These are phyloP conservation scores for Chalara sp. DNA, from an alignment of 2,329 filamentous ascomycete species.

Conservation along the genomic window DNA sequence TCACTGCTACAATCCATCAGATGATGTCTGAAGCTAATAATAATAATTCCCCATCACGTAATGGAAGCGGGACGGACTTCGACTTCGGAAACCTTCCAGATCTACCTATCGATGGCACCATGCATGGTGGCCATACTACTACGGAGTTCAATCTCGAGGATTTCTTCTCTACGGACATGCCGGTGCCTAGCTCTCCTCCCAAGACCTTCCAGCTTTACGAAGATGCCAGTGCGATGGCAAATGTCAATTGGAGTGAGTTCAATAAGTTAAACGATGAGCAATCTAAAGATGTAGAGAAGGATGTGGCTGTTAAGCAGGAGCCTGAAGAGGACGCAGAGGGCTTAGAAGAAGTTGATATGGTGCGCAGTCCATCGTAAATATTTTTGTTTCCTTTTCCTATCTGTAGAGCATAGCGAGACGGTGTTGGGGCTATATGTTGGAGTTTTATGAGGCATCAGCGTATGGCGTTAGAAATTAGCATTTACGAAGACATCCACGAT, in stretches of 20 bases:
- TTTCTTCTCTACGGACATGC: conserved; percentile 35
- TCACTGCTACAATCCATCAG: conserved; percentile 26
- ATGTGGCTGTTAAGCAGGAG: conserved; percentile 17
- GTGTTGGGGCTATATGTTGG: too few relatives aligned
- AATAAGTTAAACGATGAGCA: conserved; percentile 9
- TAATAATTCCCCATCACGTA: conserved; percentile 17
- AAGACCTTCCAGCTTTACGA: conserved; percentile 28
- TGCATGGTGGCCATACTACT: conserved; percentile 6
- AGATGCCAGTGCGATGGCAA: conserved; percentile 10
- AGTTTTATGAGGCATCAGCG: too few relatives aligned
- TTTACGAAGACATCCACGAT: too few relatives aligned
- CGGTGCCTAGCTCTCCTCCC: conserved; percentile 39
- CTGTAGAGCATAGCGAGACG: too few relatives aligned
- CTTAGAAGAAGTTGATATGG: background rate
- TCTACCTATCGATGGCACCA: conserved; percentile 11
- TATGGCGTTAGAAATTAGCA: too few relatives aligned
- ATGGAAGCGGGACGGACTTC: conserved; percentile 12
- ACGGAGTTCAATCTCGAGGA: conserved; percentile 29
- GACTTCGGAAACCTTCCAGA: conserved; percentile 30
- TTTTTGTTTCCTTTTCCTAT: too few relatives aligned
- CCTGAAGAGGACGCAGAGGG: conserved; percentile 4
- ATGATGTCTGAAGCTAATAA: conserved; percentile 26
- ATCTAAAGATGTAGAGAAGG: background rate
- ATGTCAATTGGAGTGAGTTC: conserved; percentile 22
- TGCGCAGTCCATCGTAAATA: too few relatives aligned